A percentile compares a stretch with the other conserved stretches of the same genome.
Conservation (phyloP, 2,329 filamentous ascomycete species). For the Penicillium thymicola region DNA sequence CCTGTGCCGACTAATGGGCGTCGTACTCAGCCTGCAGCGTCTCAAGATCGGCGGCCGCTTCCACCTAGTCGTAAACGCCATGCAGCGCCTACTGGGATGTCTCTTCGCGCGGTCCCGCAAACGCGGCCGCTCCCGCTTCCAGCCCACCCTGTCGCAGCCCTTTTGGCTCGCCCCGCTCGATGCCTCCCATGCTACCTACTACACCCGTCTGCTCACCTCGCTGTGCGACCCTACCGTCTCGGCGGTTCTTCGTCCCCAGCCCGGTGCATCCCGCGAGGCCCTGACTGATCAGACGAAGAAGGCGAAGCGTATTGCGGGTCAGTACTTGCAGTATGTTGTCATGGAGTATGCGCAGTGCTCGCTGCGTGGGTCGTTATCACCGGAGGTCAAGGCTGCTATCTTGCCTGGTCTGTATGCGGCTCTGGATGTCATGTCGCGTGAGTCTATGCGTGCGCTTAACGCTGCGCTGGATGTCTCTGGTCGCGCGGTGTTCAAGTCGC, state of each 20-base stretch:
- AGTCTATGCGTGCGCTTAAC: conserved; percentile 51
- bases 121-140: conserved; percentile 27
- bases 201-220: conserved; percentile 56
- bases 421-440: conserved; percentile 52
- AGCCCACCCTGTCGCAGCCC: conserved; percentile 28
- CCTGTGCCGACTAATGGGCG: conserved; percentile 52
- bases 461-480: conserved; percentile 51
- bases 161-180: conserved; percentile 37
- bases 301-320: conserved; percentile 55
- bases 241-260: conserved; percentile 44
- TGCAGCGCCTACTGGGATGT: conserved; percentile 54
- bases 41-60: conserved; percentile 58
- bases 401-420: conserved; percentile 52
- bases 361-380: conserved; percentile 49
- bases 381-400: conserved; percentile 52
- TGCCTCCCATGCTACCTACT: conserved; percentile 48
- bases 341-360: conserved; percentile 55
- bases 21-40: conserved; percentile 56
- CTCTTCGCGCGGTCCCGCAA: conserved; percentile 52
- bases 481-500: conserved; percentile 51
- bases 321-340: conserved; percentile 57
- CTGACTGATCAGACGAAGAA: conserved; percentile 60
- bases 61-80: conserved; percentile 55
- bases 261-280: conserved; percentile 39
- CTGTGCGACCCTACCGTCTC: conserved; percentile 61